Conservation (phyloP, 2,329 filamentous ascomycete genomes). For the Sarocladium kiliense region DNA sequence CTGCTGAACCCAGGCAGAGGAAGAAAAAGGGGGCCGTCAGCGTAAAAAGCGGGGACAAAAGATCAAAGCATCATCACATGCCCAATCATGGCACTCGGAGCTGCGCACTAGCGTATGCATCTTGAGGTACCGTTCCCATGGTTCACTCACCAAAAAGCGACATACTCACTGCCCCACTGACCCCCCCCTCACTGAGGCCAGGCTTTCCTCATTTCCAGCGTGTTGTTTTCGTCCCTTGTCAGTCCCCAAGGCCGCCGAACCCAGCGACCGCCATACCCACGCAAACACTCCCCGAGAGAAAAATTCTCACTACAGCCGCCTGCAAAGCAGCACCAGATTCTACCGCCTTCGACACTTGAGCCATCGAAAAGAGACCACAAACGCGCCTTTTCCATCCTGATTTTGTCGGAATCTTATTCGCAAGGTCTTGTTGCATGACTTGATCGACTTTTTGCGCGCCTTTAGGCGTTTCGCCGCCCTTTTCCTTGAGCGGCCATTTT, state of each 20-base stretch:
- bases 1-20: neutral
- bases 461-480: conserved; percentile 31
- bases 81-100: neutral
- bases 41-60: neutral
- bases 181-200: neutral
- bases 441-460: conserved; percentile 59
- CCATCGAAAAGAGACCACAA: conserved; percentile 51
- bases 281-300: conserved; percentile 31
- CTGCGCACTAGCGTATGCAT: neutral
- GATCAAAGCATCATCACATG: neutral
- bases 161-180: neutral
- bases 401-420: conserved; percentile 42
- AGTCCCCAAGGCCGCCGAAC: neutral
- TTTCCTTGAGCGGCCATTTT: conserved; percentile 18
- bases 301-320: conserved; percentile 35
- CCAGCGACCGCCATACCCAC: conserved; percentile 15
- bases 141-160: neutral
- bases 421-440: conserved; percentile 55
- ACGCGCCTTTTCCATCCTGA: conserved; percentile 47
- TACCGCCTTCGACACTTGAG: conserved; percentile 26
- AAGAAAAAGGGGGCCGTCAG: conserved; percentile 1
- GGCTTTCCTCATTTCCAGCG: conserved; percentile 9
- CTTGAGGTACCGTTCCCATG: neutral
- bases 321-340: conserved; percentile 4
- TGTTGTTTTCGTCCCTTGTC: conserved; percentile 9